Evolutionary conservation across 2,329 filamentous ascomycete species (phyloP).

Genomic region (Fusarium sp.): DNA sequence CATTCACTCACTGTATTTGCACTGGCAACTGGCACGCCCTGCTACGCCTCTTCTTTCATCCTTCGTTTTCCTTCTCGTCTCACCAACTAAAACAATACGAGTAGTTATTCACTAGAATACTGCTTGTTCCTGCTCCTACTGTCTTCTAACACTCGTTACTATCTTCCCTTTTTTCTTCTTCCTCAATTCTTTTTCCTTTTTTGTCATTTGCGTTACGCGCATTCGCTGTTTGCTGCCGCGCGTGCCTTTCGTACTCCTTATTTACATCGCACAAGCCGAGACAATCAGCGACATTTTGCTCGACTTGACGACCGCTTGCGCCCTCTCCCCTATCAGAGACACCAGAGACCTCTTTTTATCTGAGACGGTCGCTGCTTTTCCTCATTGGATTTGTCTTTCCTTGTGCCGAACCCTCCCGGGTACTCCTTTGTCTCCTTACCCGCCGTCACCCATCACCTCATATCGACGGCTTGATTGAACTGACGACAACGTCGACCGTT

Average conservation of each 20-base stretch:
- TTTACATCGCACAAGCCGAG: constrained; percentile 32
- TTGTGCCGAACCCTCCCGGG: constrained; percentile 28
- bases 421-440: constrained; percentile 19
- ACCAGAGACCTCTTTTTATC: constrained; percentile 22
- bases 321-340: constrained; percentile 11
- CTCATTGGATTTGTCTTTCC: constrained; percentile 34
- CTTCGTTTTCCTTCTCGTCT: constrained; percentile 27
- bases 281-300: constrained; percentile 33
- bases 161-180: constrained; percentile 5
- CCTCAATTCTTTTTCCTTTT: not conserved
- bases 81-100: constrained; percentile 20
- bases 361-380: constrained; percentile 38
- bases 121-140: constrained; percentile 20
- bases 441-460: constrained; percentile 11
- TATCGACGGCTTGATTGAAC: constrained; percentile 27
- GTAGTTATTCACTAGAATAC: constrained; percentile 26
- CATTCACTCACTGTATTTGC: constrained; percentile 1
- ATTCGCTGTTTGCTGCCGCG: constrained; percentile 27
- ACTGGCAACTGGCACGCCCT: constrained; percentile 2
- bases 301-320: constrained; percentile 21
- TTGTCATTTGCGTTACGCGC: constrained; percentile 8
- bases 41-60: constrained; percentile 26
- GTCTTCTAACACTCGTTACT: constrained; percentile 34
- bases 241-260: constrained; percentile 30
- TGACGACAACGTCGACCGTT: constrained; percentile 12